These are phyloP conservation scores for Tuber magnatum DNA, from an alignment of 495 filamentous ascomycete genomes.

Conservation along the genomic window DNA sequence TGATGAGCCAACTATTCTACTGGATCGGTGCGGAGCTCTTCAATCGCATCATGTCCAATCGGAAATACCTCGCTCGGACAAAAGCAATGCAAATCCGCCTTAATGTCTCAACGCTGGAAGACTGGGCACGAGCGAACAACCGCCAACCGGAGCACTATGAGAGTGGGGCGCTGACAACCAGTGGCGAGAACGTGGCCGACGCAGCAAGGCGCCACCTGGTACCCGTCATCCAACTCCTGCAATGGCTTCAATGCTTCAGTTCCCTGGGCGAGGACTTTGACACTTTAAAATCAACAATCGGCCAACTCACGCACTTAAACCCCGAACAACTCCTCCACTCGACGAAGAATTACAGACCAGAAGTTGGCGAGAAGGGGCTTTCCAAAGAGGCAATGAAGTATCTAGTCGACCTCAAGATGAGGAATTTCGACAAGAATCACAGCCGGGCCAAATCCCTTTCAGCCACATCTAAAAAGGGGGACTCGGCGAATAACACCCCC, in stretches of 20 bases:
- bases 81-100: constrained; percentile 99
- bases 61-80: constrained; percentile 88
- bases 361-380: constrained; percentile 90
- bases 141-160: constrained; percentile 94
- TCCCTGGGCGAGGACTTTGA: constrained; percentile 89
- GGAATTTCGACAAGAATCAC: constrained; percentile 32
- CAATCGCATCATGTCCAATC: constrained; percentile 94
- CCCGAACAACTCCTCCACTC: constrained; percentile 88
- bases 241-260: constrained; percentile 97
- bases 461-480: constrained; percentile 4
- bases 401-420: constrained; percentile 66
- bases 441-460: constrained; percentile 31
- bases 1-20: constrained; percentile 87
- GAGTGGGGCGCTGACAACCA: constrained; percentile 76
- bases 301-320: constrained; percentile 76
- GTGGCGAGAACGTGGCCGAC: constrained; percentile 78
- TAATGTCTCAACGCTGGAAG: constrained; percentile 91
- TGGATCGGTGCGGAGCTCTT: constrained; percentile 96
- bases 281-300: constrained; percentile 71
- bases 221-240: constrained; percentile 86
- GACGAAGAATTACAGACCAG: constrained; percentile 83
- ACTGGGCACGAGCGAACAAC: constrained; percentile 92
- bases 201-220: constrained; percentile 74
- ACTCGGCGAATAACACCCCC: constrained; percentile 21
- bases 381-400: constrained; percentile 81